Evolutionary conservation across 1,284 basidiomycete genomes (phyloP), one percentile per base, ranked within the genome.

Genomic region (Mycosarcoma maydis): DNA sequence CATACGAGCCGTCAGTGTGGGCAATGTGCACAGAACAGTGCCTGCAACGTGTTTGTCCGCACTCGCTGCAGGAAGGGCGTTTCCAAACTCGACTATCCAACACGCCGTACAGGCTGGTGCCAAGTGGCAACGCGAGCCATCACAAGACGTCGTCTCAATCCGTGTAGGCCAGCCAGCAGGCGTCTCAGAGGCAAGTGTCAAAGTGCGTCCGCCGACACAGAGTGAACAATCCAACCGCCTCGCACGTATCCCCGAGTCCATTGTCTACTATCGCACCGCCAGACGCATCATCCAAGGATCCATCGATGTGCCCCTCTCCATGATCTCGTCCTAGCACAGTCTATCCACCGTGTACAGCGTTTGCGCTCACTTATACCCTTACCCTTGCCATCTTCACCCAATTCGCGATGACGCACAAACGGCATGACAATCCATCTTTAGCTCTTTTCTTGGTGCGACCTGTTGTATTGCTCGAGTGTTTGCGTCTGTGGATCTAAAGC

Each of bases 81-180:
- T 61, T 33, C 42, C 64, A 1, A 27, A 53, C 5, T 72, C 76
- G n/a, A 62, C 60, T 0, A 68, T 78, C 23, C 52, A 60, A 22
- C 36, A 54, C 30, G 51, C 73, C 3, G 33, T 58, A 4, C 51
- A 48, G 39, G 42, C 38, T 0, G 20, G 59, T 11, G n/a, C n/a
- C 34, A 4, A 4, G 10, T n/a, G 33, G 22, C 24, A 11, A 6
- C 13, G 23, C 7, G 30, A 39, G 2, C 19, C 17, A 37, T 4
- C 14, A 19, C 22, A 19, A 13, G 32, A 11, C 1, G 36, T 75
- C 23, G 16, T 56, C 17, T 66, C 65, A 7, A 58, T 81, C 11
- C 66, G 59, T 6, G 76, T 81, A 0, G 80, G 78, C 19, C 80
- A 81, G 34, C 77, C 79, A 16, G 77, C 78, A 0, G 80, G 80